Evolutionary conservation across 495 filamentous ascomycete species (phyloP).

Genomic region (Hypoxylon subgilvum): DNA sequence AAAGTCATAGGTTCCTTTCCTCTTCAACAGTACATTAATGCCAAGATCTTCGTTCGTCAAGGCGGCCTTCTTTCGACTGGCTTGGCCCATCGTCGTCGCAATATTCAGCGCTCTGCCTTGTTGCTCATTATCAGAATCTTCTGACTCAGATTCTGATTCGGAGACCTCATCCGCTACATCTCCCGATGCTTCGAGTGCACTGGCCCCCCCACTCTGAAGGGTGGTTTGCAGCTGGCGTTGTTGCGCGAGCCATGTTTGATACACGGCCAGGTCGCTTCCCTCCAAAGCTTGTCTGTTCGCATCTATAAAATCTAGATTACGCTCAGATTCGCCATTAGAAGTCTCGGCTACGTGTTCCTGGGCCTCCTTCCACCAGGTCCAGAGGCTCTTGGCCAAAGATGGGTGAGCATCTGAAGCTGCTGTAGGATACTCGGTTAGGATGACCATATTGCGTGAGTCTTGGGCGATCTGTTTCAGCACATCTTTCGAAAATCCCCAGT

Average conservation of each 20-base stretch:
- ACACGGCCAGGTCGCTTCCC: constrained; percentile 74
- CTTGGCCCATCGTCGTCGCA: constrained; percentile 78
- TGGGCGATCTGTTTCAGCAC: constrained; percentile 74
- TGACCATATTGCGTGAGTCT: constrained; percentile 78
- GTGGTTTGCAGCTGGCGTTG: constrained; percentile 79
- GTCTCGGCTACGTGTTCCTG: constrained; percentile 68
- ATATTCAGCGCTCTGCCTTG: constrained; percentile 92
- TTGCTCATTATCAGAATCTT: constrained; percentile 86
- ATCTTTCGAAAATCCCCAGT: constrained; percentile 96
- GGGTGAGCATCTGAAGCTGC: constrained; percentile 43
- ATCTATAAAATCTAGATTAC: constrained; percentile 63
- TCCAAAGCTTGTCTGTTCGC: constrained; percentile 69
- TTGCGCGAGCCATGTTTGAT: constrained; percentile 89
- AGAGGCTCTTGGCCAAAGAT: constrained; percentile 64
- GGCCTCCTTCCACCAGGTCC: constrained; percentile 74
- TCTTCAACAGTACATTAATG: constrained; percentile 86
- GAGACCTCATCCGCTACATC: constrained; percentile 85
- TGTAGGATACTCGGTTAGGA: constrained; percentile 75
- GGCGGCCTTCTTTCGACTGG: constrained; percentile 79
- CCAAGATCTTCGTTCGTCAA: constrained; percentile 86
- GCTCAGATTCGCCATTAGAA: constrained; percentile 65
- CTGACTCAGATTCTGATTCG: constrained; percentile 78
- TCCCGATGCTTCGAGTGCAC: constrained; percentile 68
- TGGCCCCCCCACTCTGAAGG: constrained; percentile 67
- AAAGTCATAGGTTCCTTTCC: constrained; percentile 86